Evolutionary conservation across 169 alveolate species (phyloP).

Genomic region (Plasmodium knowlesi): DNA sequence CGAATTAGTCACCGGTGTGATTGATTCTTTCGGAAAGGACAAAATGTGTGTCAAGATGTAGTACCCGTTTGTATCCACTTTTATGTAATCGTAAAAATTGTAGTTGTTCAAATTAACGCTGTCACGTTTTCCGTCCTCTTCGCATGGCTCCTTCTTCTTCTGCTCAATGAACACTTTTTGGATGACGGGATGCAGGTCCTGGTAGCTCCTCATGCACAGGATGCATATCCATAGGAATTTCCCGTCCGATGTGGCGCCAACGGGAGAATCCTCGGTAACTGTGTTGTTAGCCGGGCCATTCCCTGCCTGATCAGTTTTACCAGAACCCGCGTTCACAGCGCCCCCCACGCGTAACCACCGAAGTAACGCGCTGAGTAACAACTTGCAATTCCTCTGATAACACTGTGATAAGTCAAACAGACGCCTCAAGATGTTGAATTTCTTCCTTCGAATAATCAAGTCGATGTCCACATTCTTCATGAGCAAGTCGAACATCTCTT

Average conservation of each 20-base stretch:
- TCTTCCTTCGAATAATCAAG: slow-evolving; percentile 13
- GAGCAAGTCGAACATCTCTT: slow-evolving; percentile 71
- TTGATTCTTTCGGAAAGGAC: slow-evolving; percentile 60
- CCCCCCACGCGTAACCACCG: not conserved
- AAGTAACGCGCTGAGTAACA: not conserved
- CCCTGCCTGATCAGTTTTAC: not conserved
- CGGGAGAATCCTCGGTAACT: not conserved
- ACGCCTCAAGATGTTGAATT: slow-evolving; percentile 24
- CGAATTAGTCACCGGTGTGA: slow-evolving; percentile 17
- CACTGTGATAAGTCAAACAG: slow-evolving; percentile 42
- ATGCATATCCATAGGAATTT: slow-evolving; percentile 69
- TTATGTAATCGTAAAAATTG: slow-evolving; percentile 62
- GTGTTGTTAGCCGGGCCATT: not conserved
- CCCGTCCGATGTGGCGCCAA: not conserved
- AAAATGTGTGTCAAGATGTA: slow-evolving; percentile 31
- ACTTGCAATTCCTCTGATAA: slow-evolving; percentile 40
- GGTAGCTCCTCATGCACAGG: slow-evolving; percentile 45
- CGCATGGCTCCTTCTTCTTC: not conserved
- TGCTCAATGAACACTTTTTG: not conserved
- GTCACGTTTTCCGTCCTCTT: not conserved
- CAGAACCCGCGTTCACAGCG: no score
- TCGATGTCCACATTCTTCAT: slow-evolving; percentile 23
- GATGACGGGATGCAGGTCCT: slow-evolving; percentile 13
- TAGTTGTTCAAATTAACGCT: slow-evolving; percentile 33
- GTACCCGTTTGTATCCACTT: slow-evolving; percentile 51